These are phyloP conservation scores for Penstemon newberryi DNA, from an alignment of 257 asterid genomes.

Conservation along the genomic window DNA sequence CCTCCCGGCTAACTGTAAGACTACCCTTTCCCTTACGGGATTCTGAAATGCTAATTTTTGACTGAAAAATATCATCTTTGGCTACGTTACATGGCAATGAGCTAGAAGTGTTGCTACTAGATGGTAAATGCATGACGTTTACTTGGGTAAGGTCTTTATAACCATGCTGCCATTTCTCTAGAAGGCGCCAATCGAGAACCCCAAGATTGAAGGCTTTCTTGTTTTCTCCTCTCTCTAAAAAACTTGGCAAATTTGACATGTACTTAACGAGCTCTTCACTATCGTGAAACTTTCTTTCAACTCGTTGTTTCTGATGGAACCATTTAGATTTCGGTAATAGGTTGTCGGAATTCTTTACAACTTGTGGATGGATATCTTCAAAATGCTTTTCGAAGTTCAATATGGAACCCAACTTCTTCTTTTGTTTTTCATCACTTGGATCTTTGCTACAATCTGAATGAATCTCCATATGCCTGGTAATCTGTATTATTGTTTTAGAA, in stretches of 20 bases:
- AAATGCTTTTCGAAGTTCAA: slow-evolving; percentile 42
- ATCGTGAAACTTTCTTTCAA: slow-evolving; percentile 25
- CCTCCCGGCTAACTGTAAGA: slow-evolving; percentile 30
- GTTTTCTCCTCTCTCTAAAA: slow-evolving; percentile 56
- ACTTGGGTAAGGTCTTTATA: slow-evolving; percentile 26
- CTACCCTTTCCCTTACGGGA: slow-evolving; percentile 2
- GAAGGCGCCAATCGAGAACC: slow-evolving; percentile 72
- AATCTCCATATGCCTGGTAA: slow-evolving; percentile 38
- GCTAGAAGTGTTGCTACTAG: slow-evolving; percentile 39
- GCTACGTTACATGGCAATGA: neutral
- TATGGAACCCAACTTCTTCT: slow-evolving; percentile 50
- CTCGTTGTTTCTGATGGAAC: slow-evolving; percentile 37
- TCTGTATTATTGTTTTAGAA: slow-evolving; percentile 8
- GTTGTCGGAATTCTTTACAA: slow-evolving; percentile 28
- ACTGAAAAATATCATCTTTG: neutral
- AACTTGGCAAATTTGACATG: slow-evolving; percentile 81
- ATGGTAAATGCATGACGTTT: slow-evolving; percentile 38
- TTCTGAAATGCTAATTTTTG: neutral
- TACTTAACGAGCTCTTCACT: slow-evolving; percentile 72
- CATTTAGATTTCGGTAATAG: slow-evolving; percentile 29
- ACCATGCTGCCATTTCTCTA: slow-evolving; percentile 66
- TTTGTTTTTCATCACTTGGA: slow-evolving; percentile 29
- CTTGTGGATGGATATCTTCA: slow-evolving; percentile 39
- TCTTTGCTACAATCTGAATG: slow-evolving; percentile 29
- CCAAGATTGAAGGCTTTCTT: slow-evolving; percentile 71